Evolutionary conservation across 1,284 basidiomycete genomes (phyloP), one percentile per base, ranked within the genome.

Genomic region (Microbotryum lychnidis-dioicae): DNA sequence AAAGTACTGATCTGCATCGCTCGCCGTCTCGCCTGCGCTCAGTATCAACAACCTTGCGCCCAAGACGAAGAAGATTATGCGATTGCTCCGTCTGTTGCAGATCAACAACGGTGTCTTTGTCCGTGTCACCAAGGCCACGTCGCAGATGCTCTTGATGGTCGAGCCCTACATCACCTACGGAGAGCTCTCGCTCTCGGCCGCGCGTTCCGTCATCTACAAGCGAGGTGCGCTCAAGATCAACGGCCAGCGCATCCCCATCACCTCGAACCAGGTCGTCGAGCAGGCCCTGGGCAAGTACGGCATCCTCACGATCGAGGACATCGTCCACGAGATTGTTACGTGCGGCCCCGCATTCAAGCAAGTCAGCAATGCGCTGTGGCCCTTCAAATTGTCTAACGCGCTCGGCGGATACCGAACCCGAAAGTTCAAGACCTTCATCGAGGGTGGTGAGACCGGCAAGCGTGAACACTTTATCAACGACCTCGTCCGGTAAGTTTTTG

Each of bases 101-200:
- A 98, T 99, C 83, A 98, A 98, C 87, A 97, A 96, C 77, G 96
- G 94, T 80, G 87, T 98, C 64, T 98, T 99, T 75, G 84, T 99
- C 76, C 93, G 93, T 79, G 91, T 91, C 65, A 98, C 91, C 75
- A 91, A 84, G 80, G 93, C 96, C 47, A 97, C 93, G 60, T 84
- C 89, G 73, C 91, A 97, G 78, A 97, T 97, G 96, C 87, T 98
- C 73, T 89, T 91, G 77, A 84, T 97, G 61, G 86, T 98, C 71
- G 91, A 94, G 79, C 94, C 96, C 59, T 98, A 97, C 79, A 82
- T 99, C 74, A 89, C 96, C 70, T 97, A 94, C 76, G 92, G 91
- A 85, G 37, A 42, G 37, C 37, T 42, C 37, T 42, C 37, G 12
- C 37, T 42, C 37, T 42, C 37, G 37, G 37, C 37, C 37, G 37